phyloP scores from a whole-genome alignment of 2,329 filamentous ascomycete genomes.

The Colletotrichum neosansevieriae region DNA sequence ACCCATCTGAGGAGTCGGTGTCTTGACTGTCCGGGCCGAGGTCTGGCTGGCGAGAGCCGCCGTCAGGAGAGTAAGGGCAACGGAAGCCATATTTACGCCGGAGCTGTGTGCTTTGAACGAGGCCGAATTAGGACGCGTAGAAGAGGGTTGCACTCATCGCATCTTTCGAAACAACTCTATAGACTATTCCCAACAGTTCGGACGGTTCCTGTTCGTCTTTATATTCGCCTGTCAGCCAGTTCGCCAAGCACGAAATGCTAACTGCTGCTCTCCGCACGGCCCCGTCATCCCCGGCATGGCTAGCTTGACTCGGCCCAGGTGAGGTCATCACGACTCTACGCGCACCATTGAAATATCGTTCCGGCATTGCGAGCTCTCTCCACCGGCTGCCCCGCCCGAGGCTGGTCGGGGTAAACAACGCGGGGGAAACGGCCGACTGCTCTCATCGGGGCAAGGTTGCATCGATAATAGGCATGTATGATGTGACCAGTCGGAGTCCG shows the following conservation, averaged over 20 bases:
- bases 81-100: conserved; percentile 15
- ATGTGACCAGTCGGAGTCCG: conserved; percentile 17
- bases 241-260: conserved; percentile 4
- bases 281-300: conserved; percentile 28
- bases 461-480: background rate
- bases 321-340: conserved; percentile 37
- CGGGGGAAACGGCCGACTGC: background rate
- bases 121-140: background rate
- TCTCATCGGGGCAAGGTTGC: background rate
- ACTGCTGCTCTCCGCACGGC: conserved; percentile 21
- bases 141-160: background rate
- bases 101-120: background rate
- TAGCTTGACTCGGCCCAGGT: background rate
- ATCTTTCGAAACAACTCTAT: background rate
- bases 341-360: conserved; percentile 35
- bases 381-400: conserved; percentile 4
- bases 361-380: background rate
- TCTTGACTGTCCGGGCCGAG: conserved; percentile 41
- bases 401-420: background rate
- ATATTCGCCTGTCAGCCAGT: background rate
- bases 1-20: conserved; percentile 58
- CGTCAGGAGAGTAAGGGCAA: conserved; percentile 21
- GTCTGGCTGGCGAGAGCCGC: conserved; percentile 19
- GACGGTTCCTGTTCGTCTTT: conserved; percentile 7
- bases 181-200: background rate